These are phyloP conservation scores for Colletotrichum echinochloae DNA, from an alignment of 2,329 filamentous ascomycete genomes.

Conservation along the genomic window DNA sequence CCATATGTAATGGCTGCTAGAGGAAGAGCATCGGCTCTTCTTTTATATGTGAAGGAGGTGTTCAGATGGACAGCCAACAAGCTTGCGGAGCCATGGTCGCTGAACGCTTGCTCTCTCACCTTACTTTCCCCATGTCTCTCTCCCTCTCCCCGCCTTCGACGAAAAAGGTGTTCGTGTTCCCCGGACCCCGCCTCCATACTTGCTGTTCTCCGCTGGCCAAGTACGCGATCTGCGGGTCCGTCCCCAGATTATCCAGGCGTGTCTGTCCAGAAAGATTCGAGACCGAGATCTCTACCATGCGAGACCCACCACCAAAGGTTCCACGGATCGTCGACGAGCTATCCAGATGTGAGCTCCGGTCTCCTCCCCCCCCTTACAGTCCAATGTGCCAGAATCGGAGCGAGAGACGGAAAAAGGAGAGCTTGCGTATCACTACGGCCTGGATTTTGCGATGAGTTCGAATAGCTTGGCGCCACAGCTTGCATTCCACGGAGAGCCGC, in stretches of 20 bases:
- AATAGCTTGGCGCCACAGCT: slow-evolving; percentile 12
- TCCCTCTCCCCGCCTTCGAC: slow-evolving; percentile 4
- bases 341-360: neutral
- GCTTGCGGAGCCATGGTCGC: neutral
- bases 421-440: neutral
- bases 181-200: slow-evolving; percentile 31
- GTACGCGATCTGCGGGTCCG: neutral
- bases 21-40: neutral
- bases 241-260: neutral
- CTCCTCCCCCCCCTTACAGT: too few species aligned
- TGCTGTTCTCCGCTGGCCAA: slow-evolving; percentile 1
- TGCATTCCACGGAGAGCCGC: slow-evolving; percentile 5
- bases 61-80: too few species aligned
- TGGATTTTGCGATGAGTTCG: neutral
- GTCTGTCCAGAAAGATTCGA: too few species aligned
- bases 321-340: slow-evolving; percentile 6
- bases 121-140: slow-evolving; percentile 18
- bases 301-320: neutral
- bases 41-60: slow-evolving; percentile 1
- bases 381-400: neutral
- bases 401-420: neutral
- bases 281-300: neutral
- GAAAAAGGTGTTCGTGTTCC: slow-evolving; percentile 25
- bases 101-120: too few species aligned
- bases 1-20: too few species aligned